phyloP scores from a whole-genome alignment of 2,329 filamentous ascomycete species.

The Pseudopyrenochaeta lycopersici region DNA sequence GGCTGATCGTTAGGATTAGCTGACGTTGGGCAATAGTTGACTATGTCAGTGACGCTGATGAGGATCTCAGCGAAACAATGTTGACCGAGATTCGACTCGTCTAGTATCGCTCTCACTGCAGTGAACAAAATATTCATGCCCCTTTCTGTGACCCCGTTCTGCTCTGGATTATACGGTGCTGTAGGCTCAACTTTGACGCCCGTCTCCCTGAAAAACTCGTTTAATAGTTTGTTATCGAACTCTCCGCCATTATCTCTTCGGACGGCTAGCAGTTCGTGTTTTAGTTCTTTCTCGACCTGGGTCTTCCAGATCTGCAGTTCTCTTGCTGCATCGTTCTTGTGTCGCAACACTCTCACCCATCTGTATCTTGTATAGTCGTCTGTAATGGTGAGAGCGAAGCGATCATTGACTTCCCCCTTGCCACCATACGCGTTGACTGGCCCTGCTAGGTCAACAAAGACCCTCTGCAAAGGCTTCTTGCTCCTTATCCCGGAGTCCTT shows the following conservation, averaged over 20 bases:
- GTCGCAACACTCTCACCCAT: slow-evolving; percentile 2
- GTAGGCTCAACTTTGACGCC: slow-evolving; percentile 1
- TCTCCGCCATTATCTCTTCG: not conserved
- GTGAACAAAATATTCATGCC: slow-evolving; percentile 1
- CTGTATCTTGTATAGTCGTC: slow-evolving; percentile 3
- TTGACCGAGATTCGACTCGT: slow-evolving; percentile 2
- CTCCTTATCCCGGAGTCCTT: not conserved
- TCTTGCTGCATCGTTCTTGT: not conserved
- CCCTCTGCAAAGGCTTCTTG: no score
- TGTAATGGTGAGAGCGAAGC: slow-evolving; percentile 3
- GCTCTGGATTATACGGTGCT: slow-evolving; percentile 1
- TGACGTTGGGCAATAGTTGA: slow-evolving; percentile 1
- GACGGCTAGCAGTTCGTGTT: not conserved
- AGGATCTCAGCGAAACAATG: slow-evolving; percentile 6
- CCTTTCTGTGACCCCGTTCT: not conserved
- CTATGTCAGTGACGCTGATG: not conserved
- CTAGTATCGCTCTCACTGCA: slow-evolving; percentile 3
- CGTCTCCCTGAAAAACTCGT: slow-evolving; percentile 1
- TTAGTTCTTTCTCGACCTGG: no score
- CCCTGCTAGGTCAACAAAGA: slow-evolving; percentile 2
- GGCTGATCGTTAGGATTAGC: slow-evolving; percentile 1
- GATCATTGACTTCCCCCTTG: slow-evolving; percentile 1
- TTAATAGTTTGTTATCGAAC: not conserved
- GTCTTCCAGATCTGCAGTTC: no score
- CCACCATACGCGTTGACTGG: slow-evolving; percentile 1